A percentile compares a stretch with the other conserved stretches of the same genome.
Evolutionary conservation across 257 asterid genomes (phyloP).

Genomic region (Fraxinus cuspidata): DNA sequence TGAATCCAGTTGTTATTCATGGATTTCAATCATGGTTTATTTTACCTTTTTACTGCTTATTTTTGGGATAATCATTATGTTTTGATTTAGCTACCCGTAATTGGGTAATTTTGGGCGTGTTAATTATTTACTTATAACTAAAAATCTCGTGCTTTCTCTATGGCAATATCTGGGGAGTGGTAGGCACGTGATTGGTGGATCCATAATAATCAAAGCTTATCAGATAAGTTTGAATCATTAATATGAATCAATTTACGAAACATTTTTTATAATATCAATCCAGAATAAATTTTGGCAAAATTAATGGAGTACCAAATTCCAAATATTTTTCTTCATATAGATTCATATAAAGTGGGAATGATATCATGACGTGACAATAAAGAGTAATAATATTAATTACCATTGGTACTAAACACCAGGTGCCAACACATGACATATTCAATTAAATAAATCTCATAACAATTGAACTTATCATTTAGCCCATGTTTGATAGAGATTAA

Average conservation of each 20-base stretch:
- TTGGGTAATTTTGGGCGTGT: background rate
- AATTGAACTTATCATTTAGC: too few species aligned
- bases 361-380: too few species aligned
- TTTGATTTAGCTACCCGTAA: background rate
- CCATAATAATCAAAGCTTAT: constrained; percentile 11
- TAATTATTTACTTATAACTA: background rate
- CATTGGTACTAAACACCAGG: too few species aligned
- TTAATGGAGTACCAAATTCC: background rate
- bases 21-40: background rate
- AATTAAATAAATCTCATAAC: too few species aligned
- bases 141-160: background rate
- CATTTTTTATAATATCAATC: background rate
- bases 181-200: constrained; percentile 7
- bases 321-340: too few species aligned
- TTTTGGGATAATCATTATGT: background rate
- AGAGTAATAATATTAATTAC: too few species aligned
- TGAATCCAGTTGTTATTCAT: background rate
- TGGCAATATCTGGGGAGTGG: constrained; percentile 2
- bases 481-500: too few species aligned
- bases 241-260: background rate
- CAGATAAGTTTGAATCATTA: constrained; percentile 22
- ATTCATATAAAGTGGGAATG: too few species aligned
- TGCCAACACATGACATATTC: too few species aligned
- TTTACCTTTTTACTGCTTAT: background rate
- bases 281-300: too few species aligned